These are phyloP conservation scores for Aspergillus ostianus DNA, from an alignment of 495 filamentous ascomycete genomes.

Conservation along the genomic window DNA sequence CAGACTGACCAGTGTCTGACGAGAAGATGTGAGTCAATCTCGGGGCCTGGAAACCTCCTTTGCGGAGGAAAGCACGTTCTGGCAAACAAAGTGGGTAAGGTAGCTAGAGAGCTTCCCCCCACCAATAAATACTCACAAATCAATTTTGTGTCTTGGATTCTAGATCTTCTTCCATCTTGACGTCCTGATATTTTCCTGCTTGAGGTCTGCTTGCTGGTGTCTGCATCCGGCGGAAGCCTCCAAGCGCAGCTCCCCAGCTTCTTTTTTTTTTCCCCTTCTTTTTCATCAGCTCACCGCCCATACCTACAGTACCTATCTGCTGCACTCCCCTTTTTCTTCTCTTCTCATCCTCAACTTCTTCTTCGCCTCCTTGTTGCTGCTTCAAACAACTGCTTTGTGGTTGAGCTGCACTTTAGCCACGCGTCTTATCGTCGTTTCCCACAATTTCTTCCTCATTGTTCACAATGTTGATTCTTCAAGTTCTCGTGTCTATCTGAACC, in stretches of 20 bases:
- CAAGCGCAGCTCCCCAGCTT: conserved; percentile 12
- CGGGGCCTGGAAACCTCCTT: neutral
- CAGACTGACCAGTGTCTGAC: neutral
- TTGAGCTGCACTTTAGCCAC: neutral
- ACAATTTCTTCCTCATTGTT: neutral
- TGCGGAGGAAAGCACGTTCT: neutral
- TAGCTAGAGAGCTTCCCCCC: neutral
- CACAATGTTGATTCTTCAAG: conserved; percentile 8
- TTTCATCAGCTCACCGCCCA: conserved; percentile 23
- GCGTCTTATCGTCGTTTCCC: conserved; percentile 4
- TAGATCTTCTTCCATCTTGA: neutral
- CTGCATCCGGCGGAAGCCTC: conserved; percentile 8
- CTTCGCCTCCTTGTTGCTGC: conserved; percentile 1
- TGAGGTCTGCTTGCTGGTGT: neutral
- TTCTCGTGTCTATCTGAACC: conserved; percentile 4
- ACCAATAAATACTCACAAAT: neutral
- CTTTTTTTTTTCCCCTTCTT: conserved; percentile 12
- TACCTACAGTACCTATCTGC: too few relatives aligned
- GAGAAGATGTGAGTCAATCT: neutral
- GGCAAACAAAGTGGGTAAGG: neutral
- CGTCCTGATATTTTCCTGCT: neutral
- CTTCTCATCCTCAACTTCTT: conserved; percentile 4
- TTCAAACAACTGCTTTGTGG: conserved; percentile 1
- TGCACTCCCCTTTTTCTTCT: conserved; percentile 13
- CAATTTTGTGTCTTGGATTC: neutral